Evolutionary conservation across 805 yeast species (phyloP).

Genomic region (Kuraishia hungarica): DNA sequence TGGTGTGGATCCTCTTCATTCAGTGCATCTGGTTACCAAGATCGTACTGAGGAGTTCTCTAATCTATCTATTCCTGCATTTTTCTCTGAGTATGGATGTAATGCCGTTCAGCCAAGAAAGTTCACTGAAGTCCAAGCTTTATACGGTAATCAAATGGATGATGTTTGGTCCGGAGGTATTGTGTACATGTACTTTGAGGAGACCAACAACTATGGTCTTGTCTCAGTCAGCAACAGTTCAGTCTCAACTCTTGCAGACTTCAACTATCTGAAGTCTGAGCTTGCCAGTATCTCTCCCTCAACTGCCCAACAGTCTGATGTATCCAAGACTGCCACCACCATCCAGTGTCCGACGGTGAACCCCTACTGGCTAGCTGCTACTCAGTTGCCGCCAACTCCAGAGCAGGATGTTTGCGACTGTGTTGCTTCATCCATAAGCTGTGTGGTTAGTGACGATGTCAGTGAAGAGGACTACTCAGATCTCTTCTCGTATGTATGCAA

Average conservation of each 20-base stretch:
- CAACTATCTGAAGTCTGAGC: conserved; percentile 43
- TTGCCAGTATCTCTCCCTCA: conserved; percentile 46
- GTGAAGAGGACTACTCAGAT: conserved; percentile 45
- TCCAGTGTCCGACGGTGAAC: conserved; percentile 43
- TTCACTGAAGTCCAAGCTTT: conserved; percentile 69
- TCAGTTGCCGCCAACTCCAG: conserved; percentile 72
- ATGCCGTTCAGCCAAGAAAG: conserved; percentile 60
- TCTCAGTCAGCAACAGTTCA: conserved; percentile 36
- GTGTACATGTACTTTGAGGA: conserved; percentile 90
- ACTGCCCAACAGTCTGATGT: conserved; percentile 24
- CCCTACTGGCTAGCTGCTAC: conserved; percentile 61
- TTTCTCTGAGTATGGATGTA: conserved; percentile 89
- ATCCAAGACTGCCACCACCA: conserved; percentile 24
- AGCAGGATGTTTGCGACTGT: conserved; percentile 59
- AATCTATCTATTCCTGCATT: conserved; percentile 74
- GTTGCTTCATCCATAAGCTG: conserved; percentile 44
- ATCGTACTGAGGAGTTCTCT: conserved; percentile 61
- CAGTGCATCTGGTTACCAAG: conserved; percentile 56
- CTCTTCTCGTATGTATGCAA: conserved; percentile 54
- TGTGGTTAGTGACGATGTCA: conserved; percentile 45
- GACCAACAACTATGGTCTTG: conserved; percentile 75
- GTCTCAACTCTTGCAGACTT: conserved; percentile 60
- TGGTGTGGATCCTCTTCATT: conserved; percentile 74
- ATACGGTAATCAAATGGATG: conserved; percentile 66
- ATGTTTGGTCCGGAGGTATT: conserved; percentile 91